Percentiles rank a stretch among this genome's conserved stretches.
Evolutionary conservation across 805 yeast species (phyloP).

Genomic region (Wickerhamiella sergipiensis): DNA sequence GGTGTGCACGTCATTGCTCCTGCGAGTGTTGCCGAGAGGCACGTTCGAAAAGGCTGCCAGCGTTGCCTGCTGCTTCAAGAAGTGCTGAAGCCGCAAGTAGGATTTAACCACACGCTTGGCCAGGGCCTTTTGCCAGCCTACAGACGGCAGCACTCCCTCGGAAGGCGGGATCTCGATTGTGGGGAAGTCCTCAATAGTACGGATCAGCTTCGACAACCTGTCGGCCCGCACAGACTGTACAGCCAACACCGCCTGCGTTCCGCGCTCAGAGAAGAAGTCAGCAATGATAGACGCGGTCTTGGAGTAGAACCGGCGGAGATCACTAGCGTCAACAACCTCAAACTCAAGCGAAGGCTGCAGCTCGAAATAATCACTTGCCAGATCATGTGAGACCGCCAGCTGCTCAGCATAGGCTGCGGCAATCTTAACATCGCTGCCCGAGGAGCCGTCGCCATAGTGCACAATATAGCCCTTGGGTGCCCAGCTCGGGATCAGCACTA

Average conservation of each 20-base stretch:
- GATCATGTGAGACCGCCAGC: background rate
- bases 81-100: conserved; percentile 55
- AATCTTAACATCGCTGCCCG: conserved; percentile 2
- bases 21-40: conserved; percentile 73
- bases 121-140: conserved; percentile 30
- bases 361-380: conserved; percentile 29
- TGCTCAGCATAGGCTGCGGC: conserved; percentile 8
- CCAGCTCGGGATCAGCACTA: conserved; percentile 13
- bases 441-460: conserved; percentile 1
- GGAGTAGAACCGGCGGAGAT: conserved; percentile 40
- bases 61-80: conserved; percentile 53
- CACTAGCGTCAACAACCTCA: conserved; percentile 41
- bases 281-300: conserved; percentile 41
- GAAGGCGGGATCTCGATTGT: background rate
- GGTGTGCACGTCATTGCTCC: conserved; percentile 56
- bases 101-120: conserved; percentile 55
- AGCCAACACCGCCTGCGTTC: conserved; percentile 49
- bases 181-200: conserved; percentile 10
- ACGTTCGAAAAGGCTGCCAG: conserved; percentile 62
- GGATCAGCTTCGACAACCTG: conserved; percentile 24
- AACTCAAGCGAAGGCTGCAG: conserved; percentile 42
- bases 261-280: conserved; percentile 49
- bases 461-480: background rate
- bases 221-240: conserved; percentile 54
- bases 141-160: conserved; percentile 6